phyloP scores from a whole-genome alignment of 352 stramenopile species.

The Phytophthora quininea region DNA sequence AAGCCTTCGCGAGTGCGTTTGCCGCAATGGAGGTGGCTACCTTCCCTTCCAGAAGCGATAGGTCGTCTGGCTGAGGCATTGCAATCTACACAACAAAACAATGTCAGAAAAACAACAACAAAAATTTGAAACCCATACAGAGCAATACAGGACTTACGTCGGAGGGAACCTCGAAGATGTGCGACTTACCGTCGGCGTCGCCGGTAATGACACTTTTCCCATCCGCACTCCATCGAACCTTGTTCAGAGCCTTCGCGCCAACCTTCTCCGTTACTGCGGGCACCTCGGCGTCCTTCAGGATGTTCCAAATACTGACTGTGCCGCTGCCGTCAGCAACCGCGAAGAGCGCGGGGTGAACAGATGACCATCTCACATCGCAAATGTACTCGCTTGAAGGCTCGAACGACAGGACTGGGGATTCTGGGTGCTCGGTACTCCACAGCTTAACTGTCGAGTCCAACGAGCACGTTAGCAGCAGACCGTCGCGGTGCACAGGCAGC shows the following conservation, averaged over 20 bases:
- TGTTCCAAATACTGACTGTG: constrained; percentile 83
- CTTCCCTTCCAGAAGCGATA: constrained; percentile 68
- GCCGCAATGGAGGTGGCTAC: constrained; percentile 58
- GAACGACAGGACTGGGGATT: constrained; percentile 78
- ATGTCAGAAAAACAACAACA: constrained; percentile 6
- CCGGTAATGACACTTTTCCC: constrained; percentile 83
- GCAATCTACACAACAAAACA: constrained; percentile 53
- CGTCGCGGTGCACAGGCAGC: constrained; percentile 72
- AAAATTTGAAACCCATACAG: background rate
- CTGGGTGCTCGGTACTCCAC: constrained; percentile 82
- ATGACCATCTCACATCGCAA: constrained; percentile 88
- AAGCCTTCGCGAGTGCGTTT: constrained; percentile 49
- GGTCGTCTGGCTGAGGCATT: constrained; percentile 64
- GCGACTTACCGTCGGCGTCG: constrained; percentile 73
- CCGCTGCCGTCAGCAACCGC: constrained; percentile 82
- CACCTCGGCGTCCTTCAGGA: constrained; percentile 85
- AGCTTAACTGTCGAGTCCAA: constrained; percentile 89
- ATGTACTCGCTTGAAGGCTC: constrained; percentile 90
- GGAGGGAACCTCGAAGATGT: constrained; percentile 81
- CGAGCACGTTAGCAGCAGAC: constrained; percentile 80
- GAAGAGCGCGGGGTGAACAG: constrained; percentile 80
- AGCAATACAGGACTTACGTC: constrained; percentile 59
- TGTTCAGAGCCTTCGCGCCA: constrained; percentile 80
- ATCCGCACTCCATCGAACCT: constrained; percentile 80
- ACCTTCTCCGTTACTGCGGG: constrained; percentile 69